These are phyloP conservation scores for Dendryphion nanum DNA, from an alignment of 2,329 filamentous ascomycete genomes.

Conservation along the genomic window DNA sequence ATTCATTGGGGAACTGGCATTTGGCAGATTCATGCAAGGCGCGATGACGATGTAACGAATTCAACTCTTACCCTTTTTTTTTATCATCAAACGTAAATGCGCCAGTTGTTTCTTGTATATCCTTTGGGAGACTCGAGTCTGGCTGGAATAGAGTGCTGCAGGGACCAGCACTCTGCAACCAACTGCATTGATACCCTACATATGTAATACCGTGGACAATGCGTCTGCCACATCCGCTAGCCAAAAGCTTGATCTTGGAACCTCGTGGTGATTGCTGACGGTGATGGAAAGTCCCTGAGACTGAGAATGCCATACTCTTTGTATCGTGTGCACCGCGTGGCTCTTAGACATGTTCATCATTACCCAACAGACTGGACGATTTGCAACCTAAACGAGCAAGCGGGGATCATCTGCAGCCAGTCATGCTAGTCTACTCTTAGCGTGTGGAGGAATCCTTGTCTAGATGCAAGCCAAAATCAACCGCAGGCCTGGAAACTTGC, in stretches of 20 bases:
- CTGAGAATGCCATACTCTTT: too few species aligned
- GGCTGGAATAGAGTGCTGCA: constrained; percentile 15
- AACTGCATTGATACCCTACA: not conserved
- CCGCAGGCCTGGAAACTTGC: constrained; percentile 24
- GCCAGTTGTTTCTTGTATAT: too few species aligned
- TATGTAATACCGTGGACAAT: constrained; percentile 6
- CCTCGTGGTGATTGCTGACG: too few species aligned
- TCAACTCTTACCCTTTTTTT: not conserved
- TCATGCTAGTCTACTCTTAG: too few species aligned
- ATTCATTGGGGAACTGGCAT: constrained; percentile 80
- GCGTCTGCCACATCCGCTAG: constrained; percentile 17
- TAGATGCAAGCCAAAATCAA: not conserved
- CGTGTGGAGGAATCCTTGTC: too few species aligned
- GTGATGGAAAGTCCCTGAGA: too few species aligned
- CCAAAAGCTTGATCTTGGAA: constrained; percentile 18
- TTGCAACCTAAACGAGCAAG: too few species aligned
- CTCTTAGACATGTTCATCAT: too few species aligned
- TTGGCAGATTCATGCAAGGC: constrained; percentile 64
- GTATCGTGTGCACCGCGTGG: too few species aligned
- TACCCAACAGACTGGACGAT: too few species aligned
- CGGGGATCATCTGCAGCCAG: too few species aligned
- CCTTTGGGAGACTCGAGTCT: constrained; percentile 1
- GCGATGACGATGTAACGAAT: constrained; percentile 25
- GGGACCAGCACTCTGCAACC: constrained; percentile 9
- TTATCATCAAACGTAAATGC: too few species aligned